Percentiles rank a stretch among this genome's conserved stretches.
phyloP scores from a whole-genome alignment of 176 grass and related monocot genomes.

The Oryza glumipatula region DNA sequence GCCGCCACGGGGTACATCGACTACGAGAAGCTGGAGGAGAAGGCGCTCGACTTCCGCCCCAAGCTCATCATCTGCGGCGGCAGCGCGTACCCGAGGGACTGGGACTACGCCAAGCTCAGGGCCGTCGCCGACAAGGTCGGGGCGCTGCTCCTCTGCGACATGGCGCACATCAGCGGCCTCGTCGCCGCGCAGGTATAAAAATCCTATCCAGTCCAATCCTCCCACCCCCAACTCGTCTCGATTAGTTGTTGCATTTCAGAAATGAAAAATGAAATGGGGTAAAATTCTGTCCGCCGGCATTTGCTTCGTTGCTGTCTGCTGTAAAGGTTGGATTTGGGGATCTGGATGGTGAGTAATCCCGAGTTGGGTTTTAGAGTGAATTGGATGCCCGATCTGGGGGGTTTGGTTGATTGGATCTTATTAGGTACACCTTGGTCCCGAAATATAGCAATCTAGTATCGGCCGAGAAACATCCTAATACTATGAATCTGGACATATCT shows the following conservation, averaged over 20 bases:
- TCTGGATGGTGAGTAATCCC: not conserved
- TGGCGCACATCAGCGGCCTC: conserved; percentile 99
- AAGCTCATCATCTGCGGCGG: conserved; percentile 99
- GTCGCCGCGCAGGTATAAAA: conserved; percentile 78
- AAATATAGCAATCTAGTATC: no score
- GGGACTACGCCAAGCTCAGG: conserved; percentile 89
- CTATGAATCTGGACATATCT: no score
- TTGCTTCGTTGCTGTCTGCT: not conserved
- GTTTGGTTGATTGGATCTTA: conserved; percentile 17
- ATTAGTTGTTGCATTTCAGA: conserved; percentile 2
- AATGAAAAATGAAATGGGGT: conserved; percentile 17
- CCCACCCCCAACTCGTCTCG: not conserved
- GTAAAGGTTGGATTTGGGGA: conserved; percentile 20
- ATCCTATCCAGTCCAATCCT: not conserved
- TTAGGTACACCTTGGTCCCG: not conserved
- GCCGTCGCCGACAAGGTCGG: conserved; percentile 92
- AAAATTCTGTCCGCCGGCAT: not conserved
- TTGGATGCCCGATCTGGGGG: conserved; percentile 16
- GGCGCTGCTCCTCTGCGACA: conserved; percentile 88
- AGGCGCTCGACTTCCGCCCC: conserved; percentile 95
- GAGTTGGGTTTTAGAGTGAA: not conserved
- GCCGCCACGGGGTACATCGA: conserved; percentile 67
- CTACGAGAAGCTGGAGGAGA: conserved; percentile 99
- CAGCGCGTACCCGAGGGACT: conserved; percentile 96
- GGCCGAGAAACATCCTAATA: no score